Percentiles rank a stretch among this genome's conserved stretches.
These are phyloP conservation scores for Acorus gramineus DNA, from an alignment of 106 monocot genomes.

Conservation along the genomic window DNA sequence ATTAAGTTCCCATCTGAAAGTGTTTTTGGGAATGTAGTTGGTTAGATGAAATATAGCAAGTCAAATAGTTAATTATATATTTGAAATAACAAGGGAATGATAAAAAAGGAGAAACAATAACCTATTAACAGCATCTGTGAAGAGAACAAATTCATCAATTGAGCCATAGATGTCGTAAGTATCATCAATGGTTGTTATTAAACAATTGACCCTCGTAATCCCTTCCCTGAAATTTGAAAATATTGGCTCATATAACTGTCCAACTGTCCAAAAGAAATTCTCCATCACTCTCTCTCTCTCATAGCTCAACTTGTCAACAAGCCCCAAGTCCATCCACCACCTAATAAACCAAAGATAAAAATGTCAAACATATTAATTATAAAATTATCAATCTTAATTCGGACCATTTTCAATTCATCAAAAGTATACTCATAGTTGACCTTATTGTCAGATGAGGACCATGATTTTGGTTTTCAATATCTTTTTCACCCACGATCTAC, in stretches of 20 bases:
- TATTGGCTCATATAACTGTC: conserved; percentile 9
- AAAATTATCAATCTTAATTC: too few species aligned
- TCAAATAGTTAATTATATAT: background rate
- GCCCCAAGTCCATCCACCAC: conserved; percentile 41
- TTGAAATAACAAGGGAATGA: background rate
- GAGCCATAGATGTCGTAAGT: conserved; percentile 57
- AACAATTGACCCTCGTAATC: conserved; percentile 7
- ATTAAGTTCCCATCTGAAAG: conserved; percentile 22
- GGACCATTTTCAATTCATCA: too few species aligned
- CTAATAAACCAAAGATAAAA: conserved; percentile 6
- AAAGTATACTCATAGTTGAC: too few species aligned
- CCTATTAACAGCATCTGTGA: conserved; percentile 42
- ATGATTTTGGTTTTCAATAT: too few species aligned
- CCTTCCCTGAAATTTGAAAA: conserved; percentile 9
- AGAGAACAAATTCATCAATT: conserved; percentile 38
- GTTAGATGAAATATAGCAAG: background rate
- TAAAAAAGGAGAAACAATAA: background rate
- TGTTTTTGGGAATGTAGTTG: background rate
- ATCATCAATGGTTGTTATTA: conserved; percentile 39
- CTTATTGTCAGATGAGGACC: too few species aligned
- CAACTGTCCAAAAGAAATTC: conserved; percentile 19
- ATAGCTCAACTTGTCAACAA: conserved; percentile 23
- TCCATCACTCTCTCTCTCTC: conserved; percentile 49
- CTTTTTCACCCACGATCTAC: background rate
- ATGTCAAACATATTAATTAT: too few species aligned